Evolutionary conservation across 441 rosid genomes (phyloP).

Genomic region (Gossypium davidsonii): DNA sequence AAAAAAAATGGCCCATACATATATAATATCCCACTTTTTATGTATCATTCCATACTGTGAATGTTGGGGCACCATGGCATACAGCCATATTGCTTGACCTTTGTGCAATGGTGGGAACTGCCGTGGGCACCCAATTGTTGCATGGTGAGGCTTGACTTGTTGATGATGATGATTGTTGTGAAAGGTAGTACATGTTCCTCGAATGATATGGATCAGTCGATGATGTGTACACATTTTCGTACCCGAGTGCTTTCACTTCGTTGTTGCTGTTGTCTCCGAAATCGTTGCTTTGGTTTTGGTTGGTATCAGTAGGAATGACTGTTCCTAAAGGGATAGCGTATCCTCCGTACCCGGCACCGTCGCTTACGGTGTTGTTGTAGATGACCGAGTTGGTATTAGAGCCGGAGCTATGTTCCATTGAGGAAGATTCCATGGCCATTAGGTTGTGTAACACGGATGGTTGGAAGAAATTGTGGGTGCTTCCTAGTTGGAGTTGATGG

Average conservation of each 20-base stretch:
- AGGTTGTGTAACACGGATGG: conserved; percentile 34
- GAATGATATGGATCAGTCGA: conserved; percentile 34
- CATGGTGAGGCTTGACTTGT: conserved; percentile 21
- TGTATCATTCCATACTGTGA: conserved; percentile 57
- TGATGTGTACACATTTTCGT: conserved; percentile 26
- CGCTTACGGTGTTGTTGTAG: conserved; percentile 20
- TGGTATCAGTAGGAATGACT: conserved; percentile 15
- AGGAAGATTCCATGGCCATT: conserved; percentile 36
- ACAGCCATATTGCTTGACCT: conserved; percentile 33
- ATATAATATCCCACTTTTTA: conserved; percentile 2
- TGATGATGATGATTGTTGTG: conserved; percentile 32
- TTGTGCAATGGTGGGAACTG: conserved; percentile 31
- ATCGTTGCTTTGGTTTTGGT: conserved; percentile 17
- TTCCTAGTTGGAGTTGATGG: conserved; percentile 34
- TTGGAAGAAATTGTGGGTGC: conserved; percentile 44
- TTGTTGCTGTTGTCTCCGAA: conserved; percentile 20
- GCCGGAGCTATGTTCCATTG: conserved; percentile 43
- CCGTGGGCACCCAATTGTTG: conserved; percentile 53
- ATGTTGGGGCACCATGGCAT: conserved; percentile 48
- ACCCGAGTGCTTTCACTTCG: conserved; percentile 23
- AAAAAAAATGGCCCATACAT: neutral
- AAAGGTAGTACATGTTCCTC: conserved; percentile 37
- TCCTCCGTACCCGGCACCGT: conserved; percentile 17
- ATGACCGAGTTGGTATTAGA: conserved; percentile 43
- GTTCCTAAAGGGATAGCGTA: conserved; percentile 36